phyloP scores from a whole-genome alignment of 1,284 basidiomycete genomes.

The Naganishia cerealis region DNA sequence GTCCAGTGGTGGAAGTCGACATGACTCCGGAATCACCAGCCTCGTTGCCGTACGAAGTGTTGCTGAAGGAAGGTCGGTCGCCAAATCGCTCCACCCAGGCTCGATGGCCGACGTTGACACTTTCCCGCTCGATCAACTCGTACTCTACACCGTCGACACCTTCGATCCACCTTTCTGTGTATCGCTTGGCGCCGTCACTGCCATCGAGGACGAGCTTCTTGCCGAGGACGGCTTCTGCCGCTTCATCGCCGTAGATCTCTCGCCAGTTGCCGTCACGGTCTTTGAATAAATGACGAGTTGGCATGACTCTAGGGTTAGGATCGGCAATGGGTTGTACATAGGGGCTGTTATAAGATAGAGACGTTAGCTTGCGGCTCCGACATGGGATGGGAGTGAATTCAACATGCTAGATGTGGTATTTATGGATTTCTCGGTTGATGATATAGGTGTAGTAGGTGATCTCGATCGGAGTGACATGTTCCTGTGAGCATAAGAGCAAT shows the following conservation, averaged over 20 bases:
- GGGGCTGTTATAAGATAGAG: slow-evolving; percentile 38
- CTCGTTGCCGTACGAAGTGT: neutral
- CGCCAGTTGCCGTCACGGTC: slow-evolving; percentile 44
- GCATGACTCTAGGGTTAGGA: slow-evolving; percentile 43
- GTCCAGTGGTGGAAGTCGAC: slow-evolving; percentile 19
- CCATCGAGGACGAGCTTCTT: slow-evolving; percentile 18
- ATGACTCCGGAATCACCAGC: neutral
- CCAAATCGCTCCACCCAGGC: slow-evolving; percentile 32
- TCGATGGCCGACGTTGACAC: slow-evolving; percentile 29
- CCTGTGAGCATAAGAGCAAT: slow-evolving; percentile 35
- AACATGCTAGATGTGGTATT: slow-evolving; percentile 48
- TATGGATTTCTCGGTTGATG: slow-evolving; percentile 45
- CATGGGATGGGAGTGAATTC: neutral
- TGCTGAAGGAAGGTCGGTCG: slow-evolving; percentile 14
- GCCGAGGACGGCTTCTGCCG: slow-evolving; percentile 46
- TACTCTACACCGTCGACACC: slow-evolving; percentile 32
- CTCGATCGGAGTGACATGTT: slow-evolving; percentile 42
- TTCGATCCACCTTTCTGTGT: slow-evolving; percentile 34
- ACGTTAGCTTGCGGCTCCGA: neutral
- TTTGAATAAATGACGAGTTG: slow-evolving; percentile 45
- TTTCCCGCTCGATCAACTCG: slow-evolving; percentile 28
- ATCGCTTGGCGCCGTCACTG: slow-evolving; percentile 25
- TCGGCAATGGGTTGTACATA: slow-evolving; percentile 50
- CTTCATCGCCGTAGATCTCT: slow-evolving; percentile 46
- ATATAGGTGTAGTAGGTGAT: slow-evolving; percentile 43